phyloP scores from a whole-genome alignment of 108 stramenopile species.

The Cyclotella choctawhatcheeana region DNA sequence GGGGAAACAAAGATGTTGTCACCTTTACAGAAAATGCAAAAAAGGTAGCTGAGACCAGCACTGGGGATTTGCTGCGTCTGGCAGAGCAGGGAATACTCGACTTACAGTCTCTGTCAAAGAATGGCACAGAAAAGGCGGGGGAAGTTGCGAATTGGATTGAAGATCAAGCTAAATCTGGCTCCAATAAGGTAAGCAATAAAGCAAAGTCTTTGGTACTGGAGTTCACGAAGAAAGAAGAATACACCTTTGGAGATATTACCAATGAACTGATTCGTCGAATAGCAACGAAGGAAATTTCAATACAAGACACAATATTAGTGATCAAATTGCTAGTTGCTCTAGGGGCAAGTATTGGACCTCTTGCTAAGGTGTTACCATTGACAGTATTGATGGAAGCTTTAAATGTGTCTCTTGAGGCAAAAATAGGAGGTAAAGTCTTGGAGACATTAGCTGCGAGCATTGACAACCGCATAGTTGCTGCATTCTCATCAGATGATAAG shows the following conservation, averaged over 20 bases:
- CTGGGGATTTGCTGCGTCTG: neutral
- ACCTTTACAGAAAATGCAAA: conserved; percentile 1
- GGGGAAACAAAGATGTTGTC: neutral
- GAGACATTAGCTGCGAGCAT: conserved; percentile 27
- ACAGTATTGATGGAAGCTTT: conserved; percentile 43
- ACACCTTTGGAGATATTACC: conserved; percentile 44
- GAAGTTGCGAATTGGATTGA: conserved; percentile 45
- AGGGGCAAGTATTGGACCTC: conserved; percentile 43
- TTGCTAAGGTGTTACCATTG: conserved; percentile 38
- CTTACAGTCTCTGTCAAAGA: neutral
- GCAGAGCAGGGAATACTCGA: conserved; percentile 2
- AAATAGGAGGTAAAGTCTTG: conserved; percentile 46
- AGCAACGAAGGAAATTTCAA: conserved; percentile 28
- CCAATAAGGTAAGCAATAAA: conserved; percentile 22
- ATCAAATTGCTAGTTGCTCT: conserved; percentile 45
- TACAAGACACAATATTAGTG: conserved; percentile 41
- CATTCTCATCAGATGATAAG: conserved; percentile 44
- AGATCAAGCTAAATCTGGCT: conserved; percentile 38
- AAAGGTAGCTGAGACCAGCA: conserved; percentile 1
- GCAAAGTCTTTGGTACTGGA: conserved; percentile 42
- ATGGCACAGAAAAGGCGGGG: conserved; percentile 6
- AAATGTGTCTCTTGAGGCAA: conserved; percentile 45
- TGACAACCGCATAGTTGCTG: conserved; percentile 39
- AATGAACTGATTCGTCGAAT: conserved; percentile 38
- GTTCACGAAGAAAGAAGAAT: conserved; percentile 33